Base-by-base conservation (phyloP, 1,284 basidiomycete species). In the Gomphus bonarii region DNA sequence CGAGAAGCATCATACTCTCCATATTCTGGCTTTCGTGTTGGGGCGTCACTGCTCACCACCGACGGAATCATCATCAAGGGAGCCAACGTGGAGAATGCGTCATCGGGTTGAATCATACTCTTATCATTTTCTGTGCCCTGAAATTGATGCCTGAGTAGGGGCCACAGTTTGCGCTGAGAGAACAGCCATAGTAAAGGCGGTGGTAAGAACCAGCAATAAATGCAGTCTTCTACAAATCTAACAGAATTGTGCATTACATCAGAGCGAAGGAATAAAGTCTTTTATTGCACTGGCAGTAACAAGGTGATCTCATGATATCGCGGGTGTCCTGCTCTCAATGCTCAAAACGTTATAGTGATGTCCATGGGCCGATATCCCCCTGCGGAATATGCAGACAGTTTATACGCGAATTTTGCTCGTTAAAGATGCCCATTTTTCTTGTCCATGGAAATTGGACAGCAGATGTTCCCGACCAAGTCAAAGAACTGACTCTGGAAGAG, bases 341-440 rank as follows among this genome's bases (percentile, higher is more conserved):
- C 31, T 54, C 38, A 20, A 36, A 46, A 44, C 25, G 47, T 3
- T 18, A 33, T 64, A 85, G 83, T 14, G 85, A 92, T 63, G 80
- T 91, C 10, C 66, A 76, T 0, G 72, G 77, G 0, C 68, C 84
- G 0, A 75, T 85, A 50, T 87, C 89, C 0, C 91, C 91, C 0
- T 97, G 94, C 67, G 94, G 94, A 14, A 83, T 95, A 61, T 97
- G 94, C 65, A 84, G 93, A 7, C 94, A 97, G 68, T 79, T 95
- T 55, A 80, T 97, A 54, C 83, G 91, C 55, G 94, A 97, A 69
- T 97, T 97, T 68, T 91, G 90, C 65, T 67, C 79, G 6, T 77
- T 81, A 25, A 70, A 82, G 40, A 87, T 88, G 74, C 90, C 91
- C 0, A 78, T 97, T 54, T 74, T 88, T 38, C 81, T 97, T 58